A percentile compares a stretch with the other conserved stretches of the same genome.
These are phyloP conservation scores for Pseudogymnoascus destructans DNA, from an alignment of 2,329 filamentous ascomycete genomes.

Conservation along the genomic window DNA sequence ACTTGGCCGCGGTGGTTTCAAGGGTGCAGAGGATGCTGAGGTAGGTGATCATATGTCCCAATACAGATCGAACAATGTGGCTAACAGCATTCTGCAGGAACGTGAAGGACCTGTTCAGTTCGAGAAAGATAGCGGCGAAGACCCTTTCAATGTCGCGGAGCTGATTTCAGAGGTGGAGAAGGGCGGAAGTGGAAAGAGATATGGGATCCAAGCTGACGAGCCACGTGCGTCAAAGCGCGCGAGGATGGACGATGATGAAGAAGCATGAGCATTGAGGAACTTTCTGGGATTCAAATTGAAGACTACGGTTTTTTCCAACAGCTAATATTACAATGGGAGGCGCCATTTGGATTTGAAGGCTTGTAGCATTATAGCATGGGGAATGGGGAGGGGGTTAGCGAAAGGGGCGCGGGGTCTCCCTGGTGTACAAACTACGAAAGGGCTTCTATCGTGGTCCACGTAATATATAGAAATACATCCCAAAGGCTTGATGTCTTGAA, in stretches of 20 bases:
- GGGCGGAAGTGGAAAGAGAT: conserved; percentile 55
- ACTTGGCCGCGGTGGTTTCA: conserved; percentile 80
- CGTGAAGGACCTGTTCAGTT: conserved; percentile 92
- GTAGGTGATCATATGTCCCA: conserved; percentile 32
- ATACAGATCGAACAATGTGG: not conserved
- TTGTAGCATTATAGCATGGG: conserved; percentile 5
- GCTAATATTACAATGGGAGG: conserved; percentile 1
- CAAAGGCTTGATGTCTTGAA: not conserved
- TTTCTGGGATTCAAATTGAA: not conserved
- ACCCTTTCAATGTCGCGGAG: conserved; percentile 89
- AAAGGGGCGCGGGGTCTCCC: not conserved
- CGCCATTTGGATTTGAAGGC: not conserved
- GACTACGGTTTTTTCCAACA: not conserved
- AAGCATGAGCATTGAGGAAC: conserved; percentile 27
- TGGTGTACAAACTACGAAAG: not conserved
- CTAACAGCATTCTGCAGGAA: conserved; percentile 33
- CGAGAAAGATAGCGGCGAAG: conserved; percentile 63
- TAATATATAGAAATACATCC: not conserved
- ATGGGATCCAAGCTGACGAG: conserved; percentile 58
- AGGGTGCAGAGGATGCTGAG: conserved; percentile 72
- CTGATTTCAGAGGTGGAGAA: conserved; percentile 71
- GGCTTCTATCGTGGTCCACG: not conserved
- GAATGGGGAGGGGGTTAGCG: not conserved
- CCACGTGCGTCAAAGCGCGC: conserved; percentile 53
- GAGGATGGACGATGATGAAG: conserved; percentile 59